These are phyloP conservation scores for Ceratocystis huliohia DNA, from an alignment of 2,329 filamentous ascomycete species.

Conservation along the genomic window DNA sequence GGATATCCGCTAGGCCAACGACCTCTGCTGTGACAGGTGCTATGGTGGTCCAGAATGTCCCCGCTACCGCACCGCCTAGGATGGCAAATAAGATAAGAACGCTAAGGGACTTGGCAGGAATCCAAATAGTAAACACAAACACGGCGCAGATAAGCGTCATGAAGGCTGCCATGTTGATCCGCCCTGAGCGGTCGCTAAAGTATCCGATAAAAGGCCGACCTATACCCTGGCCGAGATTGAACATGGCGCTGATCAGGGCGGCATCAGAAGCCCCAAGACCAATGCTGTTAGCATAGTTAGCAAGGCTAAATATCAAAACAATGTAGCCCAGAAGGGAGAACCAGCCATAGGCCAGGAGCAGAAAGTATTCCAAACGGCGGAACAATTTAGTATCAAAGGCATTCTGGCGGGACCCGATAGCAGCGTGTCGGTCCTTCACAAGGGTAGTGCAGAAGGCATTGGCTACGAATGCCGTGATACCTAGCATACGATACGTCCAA, in stretches of 20 bases:
- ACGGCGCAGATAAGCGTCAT: slow-evolving; percentile 53
- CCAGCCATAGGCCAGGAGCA: slow-evolving; percentile 55
- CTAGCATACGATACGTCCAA: slow-evolving; percentile 56
- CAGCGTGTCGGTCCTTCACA: slow-evolving; percentile 58
- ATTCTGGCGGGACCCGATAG: slow-evolving; percentile 52
- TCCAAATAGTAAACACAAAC: slow-evolving; percentile 60
- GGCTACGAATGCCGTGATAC: slow-evolving; percentile 49
- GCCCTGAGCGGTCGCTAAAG: slow-evolving; percentile 55
- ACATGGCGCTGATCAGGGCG: slow-evolving; percentile 56
- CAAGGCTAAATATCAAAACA: slow-evolving; percentile 62
- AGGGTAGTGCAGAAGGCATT: slow-evolving; percentile 52
- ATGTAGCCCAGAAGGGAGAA: slow-evolving; percentile 63
- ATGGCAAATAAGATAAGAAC: slow-evolving; percentile 60
- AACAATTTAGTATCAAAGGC: slow-evolving; percentile 55
- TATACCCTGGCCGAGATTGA: slow-evolving; percentile 55
- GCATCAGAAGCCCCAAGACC: slow-evolving; percentile 56
- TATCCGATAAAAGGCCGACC: slow-evolving; percentile 62
- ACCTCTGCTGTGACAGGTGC: slow-evolving; percentile 62
- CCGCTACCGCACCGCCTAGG: slow-evolving; percentile 56
- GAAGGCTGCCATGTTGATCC: slow-evolving; percentile 57
- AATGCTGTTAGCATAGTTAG: slow-evolving; percentile 57
- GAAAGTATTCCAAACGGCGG: slow-evolving; percentile 46
- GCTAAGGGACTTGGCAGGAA: slow-evolving; percentile 49
- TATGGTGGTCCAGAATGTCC: slow-evolving; percentile 58
- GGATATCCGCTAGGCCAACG: slow-evolving; percentile 55